These are phyloP conservation scores for Penicillium freii DNA, from an alignment of 2,329 filamentous ascomycete species.

Conservation along the genomic window DNA sequence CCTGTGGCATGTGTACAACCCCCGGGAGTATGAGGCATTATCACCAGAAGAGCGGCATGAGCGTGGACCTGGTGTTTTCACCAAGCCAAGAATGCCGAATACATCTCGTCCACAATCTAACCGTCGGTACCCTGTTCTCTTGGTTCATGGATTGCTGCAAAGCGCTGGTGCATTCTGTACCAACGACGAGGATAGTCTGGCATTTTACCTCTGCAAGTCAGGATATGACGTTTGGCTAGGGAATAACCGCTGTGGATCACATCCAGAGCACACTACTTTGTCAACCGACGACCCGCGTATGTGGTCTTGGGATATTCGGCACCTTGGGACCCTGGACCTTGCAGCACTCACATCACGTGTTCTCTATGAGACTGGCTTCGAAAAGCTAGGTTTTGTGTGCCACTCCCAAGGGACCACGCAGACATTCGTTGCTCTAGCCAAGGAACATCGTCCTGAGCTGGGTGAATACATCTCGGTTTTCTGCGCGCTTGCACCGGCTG, in stretches of 20 bases:
- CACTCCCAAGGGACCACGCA: conserved; percentile 92
- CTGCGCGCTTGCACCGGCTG: conserved; percentile 85
- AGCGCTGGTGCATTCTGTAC: conserved; percentile 84
- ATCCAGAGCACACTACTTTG: conserved; percentile 71
- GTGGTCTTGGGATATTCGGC: conserved; percentile 95
- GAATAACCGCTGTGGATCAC: conserved; percentile 86
- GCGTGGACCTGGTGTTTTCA: conserved; percentile 64
- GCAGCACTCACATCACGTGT: conserved; percentile 77
- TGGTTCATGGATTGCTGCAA: conserved; percentile 87
- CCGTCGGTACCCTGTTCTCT: conserved; percentile 68
- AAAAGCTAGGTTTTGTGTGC: conserved; percentile 76
- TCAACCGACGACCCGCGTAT: conserved; percentile 76
- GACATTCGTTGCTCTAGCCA: conserved; percentile 81
- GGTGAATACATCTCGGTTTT: conserved; percentile 83
- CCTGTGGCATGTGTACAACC: conserved; percentile 87
- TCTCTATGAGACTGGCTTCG: conserved; percentile 75
- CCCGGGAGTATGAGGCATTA: conserved; percentile 64
- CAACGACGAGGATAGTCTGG: conserved; percentile 84
- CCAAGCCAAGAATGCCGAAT: conserved; percentile 34
- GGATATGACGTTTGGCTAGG: conserved; percentile 96
- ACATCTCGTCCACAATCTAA: conserved; percentile 27
- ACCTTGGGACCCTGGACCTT: conserved; percentile 89
- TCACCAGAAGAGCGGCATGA: conserved; percentile 45
- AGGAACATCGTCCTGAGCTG: conserved; percentile 82
- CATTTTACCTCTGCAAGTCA: conserved; percentile 87